Conservation (phyloP, 371 early-diverging fungal genomes). For the Capniomyces stellatus region DNA sequence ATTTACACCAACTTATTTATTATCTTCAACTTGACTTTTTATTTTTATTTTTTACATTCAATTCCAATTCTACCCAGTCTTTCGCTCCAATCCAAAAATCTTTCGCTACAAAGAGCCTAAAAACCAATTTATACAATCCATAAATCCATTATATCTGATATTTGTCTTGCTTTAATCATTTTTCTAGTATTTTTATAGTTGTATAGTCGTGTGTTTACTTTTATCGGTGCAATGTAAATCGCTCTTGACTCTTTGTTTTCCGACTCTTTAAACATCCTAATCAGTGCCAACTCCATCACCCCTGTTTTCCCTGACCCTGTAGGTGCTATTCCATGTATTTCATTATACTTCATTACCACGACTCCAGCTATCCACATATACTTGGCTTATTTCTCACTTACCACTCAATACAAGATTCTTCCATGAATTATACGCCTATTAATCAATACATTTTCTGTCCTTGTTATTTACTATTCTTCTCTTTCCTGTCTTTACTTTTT, state of each 20-base stretch:
- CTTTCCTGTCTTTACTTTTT: neutral
- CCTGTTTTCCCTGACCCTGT: conserved; percentile 5
- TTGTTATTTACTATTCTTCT: neutral
- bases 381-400: neutral
- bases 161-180: neutral
- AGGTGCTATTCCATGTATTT: conserved; percentile 2
- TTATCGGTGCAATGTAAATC: conserved; percentile 3
- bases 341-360: too few species aligned
- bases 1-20: too few species aligned
- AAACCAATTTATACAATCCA: neutral
- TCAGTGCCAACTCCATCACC: conserved; percentile 2
- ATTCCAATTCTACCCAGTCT: neutral
- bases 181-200: neutral
- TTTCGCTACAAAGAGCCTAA: conserved; percentile 4
- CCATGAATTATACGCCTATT: neutral
- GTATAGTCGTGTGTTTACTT: neutral
- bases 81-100: neutral
- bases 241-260: neutral
- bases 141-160: neutral
- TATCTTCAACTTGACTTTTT: too few species aligned
- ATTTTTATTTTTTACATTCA: conserved; percentile 2
- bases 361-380: too few species aligned
- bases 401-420: neutral
- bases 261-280: neutral
- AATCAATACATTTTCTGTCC: neutral